phyloP scores from a whole-genome alignment of 495 filamentous ascomycete species.

The Penicillium angulare region DNA sequence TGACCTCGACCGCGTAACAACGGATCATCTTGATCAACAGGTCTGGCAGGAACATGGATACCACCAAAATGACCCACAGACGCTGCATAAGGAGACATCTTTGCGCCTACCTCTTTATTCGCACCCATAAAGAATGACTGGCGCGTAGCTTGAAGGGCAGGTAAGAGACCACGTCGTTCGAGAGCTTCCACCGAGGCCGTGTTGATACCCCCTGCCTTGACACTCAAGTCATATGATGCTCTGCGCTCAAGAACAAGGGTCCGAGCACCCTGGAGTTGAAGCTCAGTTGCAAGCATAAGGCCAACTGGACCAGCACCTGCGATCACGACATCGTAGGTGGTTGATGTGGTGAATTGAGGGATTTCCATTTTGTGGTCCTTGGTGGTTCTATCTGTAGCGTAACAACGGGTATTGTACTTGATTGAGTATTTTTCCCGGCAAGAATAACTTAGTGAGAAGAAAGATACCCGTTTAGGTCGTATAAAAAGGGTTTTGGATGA shows the following conservation, averaged over 20 bases:
- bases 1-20: neutral
- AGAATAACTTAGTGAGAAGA: too few species aligned
- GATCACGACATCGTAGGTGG: conserved; percentile 8
- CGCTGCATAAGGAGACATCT: conserved; percentile 8
- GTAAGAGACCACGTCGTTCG: conserved; percentile 32
- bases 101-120: neutral
- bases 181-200: conserved; percentile 26
- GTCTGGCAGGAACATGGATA: neutral
- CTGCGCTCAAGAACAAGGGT: conserved; percentile 30
- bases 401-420: too few species aligned
- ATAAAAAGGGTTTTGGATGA: too few species aligned
- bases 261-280: conserved; percentile 14
- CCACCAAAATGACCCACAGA: conserved; percentile 22
- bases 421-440: too few species aligned
- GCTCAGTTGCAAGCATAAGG: conserved; percentile 23
- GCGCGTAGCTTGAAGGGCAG: conserved; percentile 9
- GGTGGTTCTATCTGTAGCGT: too few species aligned
- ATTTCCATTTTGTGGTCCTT: too few species aligned
- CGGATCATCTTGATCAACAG: neutral
- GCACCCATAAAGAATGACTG: neutral
- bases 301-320: conserved; percentile 14
- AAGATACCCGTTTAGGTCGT: too few species aligned
- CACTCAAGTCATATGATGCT: conserved; percentile 10
- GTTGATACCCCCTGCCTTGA: conserved; percentile 24
- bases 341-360: too few species aligned